Evolutionary conservation across 2,329 filamentous ascomycete species (phyloP).

Genomic region (Fusarium haematococcum): DNA sequence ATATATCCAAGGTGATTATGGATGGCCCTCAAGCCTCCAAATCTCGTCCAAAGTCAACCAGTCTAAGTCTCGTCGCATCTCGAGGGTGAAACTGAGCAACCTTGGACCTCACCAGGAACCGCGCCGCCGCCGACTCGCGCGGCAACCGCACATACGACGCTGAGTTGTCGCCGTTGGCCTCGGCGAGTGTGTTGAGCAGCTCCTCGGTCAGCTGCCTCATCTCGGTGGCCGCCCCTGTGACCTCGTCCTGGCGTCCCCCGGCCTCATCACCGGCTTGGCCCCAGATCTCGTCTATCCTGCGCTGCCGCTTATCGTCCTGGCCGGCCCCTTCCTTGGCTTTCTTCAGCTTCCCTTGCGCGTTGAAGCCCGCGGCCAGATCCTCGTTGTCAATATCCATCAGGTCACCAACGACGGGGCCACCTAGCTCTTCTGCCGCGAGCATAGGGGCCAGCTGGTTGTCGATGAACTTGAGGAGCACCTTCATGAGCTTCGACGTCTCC

Average conservation of each 20-base stretch:
- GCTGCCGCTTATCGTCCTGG: slow-evolving; percentile 65
- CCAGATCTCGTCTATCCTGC: slow-evolving; percentile 75
- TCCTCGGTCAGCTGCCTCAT: slow-evolving; percentile 71
- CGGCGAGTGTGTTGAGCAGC: slow-evolving; percentile 68
- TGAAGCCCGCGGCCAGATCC: slow-evolving; percentile 70
- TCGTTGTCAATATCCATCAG: slow-evolving; percentile 73
- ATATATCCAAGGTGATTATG: background rate
- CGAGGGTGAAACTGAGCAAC: slow-evolving; percentile 75
- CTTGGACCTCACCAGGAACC: slow-evolving; percentile 74
- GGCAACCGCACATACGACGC: slow-evolving; percentile 69
- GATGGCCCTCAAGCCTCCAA: slow-evolving; percentile 61
- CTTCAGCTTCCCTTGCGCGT: slow-evolving; percentile 67
- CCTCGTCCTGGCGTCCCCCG: slow-evolving; percentile 56
- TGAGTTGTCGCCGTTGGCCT: slow-evolving; percentile 65
- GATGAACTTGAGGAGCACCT: slow-evolving; percentile 76
- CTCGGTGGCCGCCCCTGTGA: slow-evolving; percentile 64
- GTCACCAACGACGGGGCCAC: slow-evolving; percentile 84
- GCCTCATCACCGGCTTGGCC: slow-evolving; percentile 48
- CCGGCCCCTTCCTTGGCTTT: slow-evolving; percentile 55
- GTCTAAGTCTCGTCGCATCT: slow-evolving; percentile 68
- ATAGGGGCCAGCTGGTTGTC: slow-evolving; percentile 77
- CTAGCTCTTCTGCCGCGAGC: slow-evolving; percentile 85
- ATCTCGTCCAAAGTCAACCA: slow-evolving; percentile 74
- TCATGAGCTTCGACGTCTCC: slow-evolving; percentile 71
- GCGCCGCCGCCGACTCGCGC: slow-evolving; percentile 71